Conservation (phyloP, 306 rosid species). For the Mimosa bimucronata region DNA sequence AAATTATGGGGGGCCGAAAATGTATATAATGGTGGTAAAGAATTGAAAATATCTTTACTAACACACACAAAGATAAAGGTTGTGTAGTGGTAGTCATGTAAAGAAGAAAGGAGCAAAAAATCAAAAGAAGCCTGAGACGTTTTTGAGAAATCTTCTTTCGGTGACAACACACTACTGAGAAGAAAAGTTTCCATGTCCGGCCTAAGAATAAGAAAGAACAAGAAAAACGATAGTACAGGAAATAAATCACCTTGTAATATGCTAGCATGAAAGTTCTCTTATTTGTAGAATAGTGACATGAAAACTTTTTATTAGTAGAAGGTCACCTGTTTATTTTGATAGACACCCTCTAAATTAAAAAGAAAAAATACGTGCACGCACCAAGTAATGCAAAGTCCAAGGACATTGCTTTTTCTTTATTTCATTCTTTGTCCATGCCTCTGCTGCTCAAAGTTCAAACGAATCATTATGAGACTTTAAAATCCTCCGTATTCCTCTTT, state of each 20-base stretch:
- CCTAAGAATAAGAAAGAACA: too few relatives aligned
- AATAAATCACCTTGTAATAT: too few relatives aligned
- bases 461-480: background rate
- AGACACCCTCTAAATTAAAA: too few relatives aligned
- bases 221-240: too few relatives aligned
- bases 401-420: background rate
- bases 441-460: conserved; percentile 24
- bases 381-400: background rate
- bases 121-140: background rate
- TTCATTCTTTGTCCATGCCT: background rate
- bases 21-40: too few relatives aligned
- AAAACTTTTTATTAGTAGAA: too few relatives aligned
- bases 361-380: background rate
- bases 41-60: too few relatives aligned
- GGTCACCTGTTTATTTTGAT: too few relatives aligned
- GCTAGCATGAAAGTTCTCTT: too few relatives aligned
- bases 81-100: background rate
- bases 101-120: background rate
- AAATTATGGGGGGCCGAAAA: too few relatives aligned
- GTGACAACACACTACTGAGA: background rate
- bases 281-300: too few relatives aligned
- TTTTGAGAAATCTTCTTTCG: background rate
- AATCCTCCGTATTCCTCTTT: conserved; percentile 5
- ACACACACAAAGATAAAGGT: background rate
- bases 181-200: background rate